Percentiles rank a stretch among this genome's conserved stretches.
Conservation (phyloP, 495 filamentous ascomycete species). For the Talaromyces thailandensis region DNA sequence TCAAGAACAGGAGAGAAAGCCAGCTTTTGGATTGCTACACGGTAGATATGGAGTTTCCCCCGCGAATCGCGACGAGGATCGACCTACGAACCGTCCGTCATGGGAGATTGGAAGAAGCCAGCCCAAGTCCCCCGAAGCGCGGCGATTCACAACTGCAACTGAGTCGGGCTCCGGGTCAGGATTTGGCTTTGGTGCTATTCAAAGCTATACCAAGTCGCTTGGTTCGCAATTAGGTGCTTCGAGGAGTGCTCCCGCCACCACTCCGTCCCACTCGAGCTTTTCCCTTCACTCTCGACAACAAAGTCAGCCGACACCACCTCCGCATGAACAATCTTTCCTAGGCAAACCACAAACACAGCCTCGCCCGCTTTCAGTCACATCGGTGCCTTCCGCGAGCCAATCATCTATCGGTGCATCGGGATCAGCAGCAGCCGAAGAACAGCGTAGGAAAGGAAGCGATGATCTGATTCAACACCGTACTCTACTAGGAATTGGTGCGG, state of each 20-base stretch:
- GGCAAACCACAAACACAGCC: slow-evolving; percentile 23
- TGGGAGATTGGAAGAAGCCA: slow-evolving; percentile 35
- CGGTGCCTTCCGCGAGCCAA: slow-evolving; percentile 14
- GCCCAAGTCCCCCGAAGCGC: slow-evolving; percentile 31
- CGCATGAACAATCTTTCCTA: slow-evolving; percentile 26
- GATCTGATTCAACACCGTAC: slow-evolving; percentile 38
- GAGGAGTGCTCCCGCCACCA: slow-evolving; percentile 15
- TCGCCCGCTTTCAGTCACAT: slow-evolving; percentile 18
- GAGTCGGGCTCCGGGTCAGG: slow-evolving; percentile 25
- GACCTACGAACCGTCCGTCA: slow-evolving; percentile 17
- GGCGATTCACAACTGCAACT: slow-evolving; percentile 21
- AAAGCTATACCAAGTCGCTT: slow-evolving; percentile 39
- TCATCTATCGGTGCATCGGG: slow-evolving; percentile 15
- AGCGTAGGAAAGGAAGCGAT: slow-evolving; percentile 49
- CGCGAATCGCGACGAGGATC: slow-evolving; percentile 25
- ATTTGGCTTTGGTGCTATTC: slow-evolving; percentile 39
- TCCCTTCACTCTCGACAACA: slow-evolving; percentile 30
- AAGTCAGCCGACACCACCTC: slow-evolving; percentile 24
- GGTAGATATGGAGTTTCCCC: slow-evolving; percentile 24
- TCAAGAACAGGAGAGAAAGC: slow-evolving; percentile 26
- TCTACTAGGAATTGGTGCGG: slow-evolving; percentile 33
- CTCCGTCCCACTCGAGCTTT: not conserved
- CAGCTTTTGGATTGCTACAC: slow-evolving; percentile 10
- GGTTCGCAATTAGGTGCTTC: slow-evolving; percentile 28
- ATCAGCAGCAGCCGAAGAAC: slow-evolving; percentile 24